Percentiles rank a stretch among this genome's conserved stretches.
Evolutionary conservation across 2,329 filamentous ascomycete genomes (phyloP).

Genomic region (Exophiala alcalophila): DNA sequence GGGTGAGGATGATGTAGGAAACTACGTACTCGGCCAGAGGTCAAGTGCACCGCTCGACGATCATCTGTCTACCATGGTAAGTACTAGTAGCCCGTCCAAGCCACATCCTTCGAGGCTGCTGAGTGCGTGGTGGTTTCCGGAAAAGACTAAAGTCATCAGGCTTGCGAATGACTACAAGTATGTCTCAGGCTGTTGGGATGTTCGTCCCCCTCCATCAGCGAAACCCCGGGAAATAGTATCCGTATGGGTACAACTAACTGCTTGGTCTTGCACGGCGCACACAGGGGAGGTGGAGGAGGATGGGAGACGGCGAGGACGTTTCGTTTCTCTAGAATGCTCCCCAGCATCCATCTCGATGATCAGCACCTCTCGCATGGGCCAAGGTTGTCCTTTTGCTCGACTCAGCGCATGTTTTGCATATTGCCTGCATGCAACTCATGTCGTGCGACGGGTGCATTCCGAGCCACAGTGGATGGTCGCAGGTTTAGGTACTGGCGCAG

Average conservation of each 20-base stretch:
- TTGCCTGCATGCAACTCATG: constrained; percentile 7
- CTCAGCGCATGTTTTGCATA: constrained; percentile 8
- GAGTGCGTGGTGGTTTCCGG: constrained; percentile 14
- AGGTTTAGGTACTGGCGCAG: no score
- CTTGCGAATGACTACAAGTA: constrained; percentile 9
- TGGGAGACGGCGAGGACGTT: no score
- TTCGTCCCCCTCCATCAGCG: constrained; percentile 2
- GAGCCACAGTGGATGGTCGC: no score
- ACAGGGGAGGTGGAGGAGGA: no score
- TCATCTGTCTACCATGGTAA: constrained; percentile 17
- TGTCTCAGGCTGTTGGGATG: background rate
- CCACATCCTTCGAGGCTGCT: constrained; percentile 16
- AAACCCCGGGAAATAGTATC: constrained; percentile 2
- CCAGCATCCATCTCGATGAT: no score
- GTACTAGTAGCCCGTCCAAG: constrained; percentile 4
- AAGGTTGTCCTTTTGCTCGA: constrained; percentile 14
- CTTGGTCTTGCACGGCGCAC: no score
- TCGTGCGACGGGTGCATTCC: constrained; percentile 4
- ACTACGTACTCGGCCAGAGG: no score
- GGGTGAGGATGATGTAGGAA: no score
- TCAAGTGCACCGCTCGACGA: no score
- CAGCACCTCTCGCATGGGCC: constrained; percentile 4
- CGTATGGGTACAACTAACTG: constrained; percentile 7
- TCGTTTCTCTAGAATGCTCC: no score
- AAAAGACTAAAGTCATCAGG: constrained; percentile 9